Evolutionary conservation across 2,329 filamentous ascomycete genomes (phyloP).

Genomic region (Chalaropsis thielavioides): DNA sequence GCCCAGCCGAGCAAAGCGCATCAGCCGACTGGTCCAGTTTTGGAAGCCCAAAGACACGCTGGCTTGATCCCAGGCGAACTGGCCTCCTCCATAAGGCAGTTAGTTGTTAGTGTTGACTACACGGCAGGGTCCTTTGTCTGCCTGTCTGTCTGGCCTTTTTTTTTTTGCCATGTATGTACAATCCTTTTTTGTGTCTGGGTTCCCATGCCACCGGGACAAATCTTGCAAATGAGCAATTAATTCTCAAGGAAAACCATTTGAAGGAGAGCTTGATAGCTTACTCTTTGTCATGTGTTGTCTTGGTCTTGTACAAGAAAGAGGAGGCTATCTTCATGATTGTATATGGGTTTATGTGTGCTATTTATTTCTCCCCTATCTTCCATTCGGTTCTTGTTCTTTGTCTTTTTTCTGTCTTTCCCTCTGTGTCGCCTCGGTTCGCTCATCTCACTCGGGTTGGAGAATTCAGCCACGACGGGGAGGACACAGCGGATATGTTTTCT

Average conservation of each 20-base stretch:
- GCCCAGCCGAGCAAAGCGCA: slow-evolving; percentile 49
- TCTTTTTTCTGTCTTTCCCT: neutral
- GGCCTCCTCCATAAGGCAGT: neutral
- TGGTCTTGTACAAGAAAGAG: slow-evolving; percentile 10
- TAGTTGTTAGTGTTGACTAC: neutral
- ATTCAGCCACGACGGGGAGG: neutral
- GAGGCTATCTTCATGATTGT: slow-evolving; percentile 16
- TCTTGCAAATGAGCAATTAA: neutral
- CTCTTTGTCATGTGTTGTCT: slow-evolving; percentile 7
- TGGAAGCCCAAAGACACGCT: slow-evolving; percentile 46
- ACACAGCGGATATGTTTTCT: neutral
- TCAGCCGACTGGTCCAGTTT: slow-evolving; percentile 65
- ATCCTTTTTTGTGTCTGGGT: too few species aligned
- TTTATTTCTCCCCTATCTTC: slow-evolving; percentile 3
- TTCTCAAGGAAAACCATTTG: neutral
- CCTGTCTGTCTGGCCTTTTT: neutral
- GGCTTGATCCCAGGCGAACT: slow-evolving; percentile 4
- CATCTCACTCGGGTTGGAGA: neutral
- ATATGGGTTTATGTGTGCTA: slow-evolving; percentile 18
- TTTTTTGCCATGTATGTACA: too few species aligned
- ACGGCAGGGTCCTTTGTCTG: neutral
- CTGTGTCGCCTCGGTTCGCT: neutral
- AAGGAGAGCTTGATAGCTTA: neutral
- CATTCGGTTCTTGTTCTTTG: neutral
- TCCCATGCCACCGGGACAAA: too few species aligned